Evolutionary conservation across 768 basidiomycete species (phyloP), one percentile per base, ranked within the genome.

Genomic region (Leccinum obscurum): DNA sequence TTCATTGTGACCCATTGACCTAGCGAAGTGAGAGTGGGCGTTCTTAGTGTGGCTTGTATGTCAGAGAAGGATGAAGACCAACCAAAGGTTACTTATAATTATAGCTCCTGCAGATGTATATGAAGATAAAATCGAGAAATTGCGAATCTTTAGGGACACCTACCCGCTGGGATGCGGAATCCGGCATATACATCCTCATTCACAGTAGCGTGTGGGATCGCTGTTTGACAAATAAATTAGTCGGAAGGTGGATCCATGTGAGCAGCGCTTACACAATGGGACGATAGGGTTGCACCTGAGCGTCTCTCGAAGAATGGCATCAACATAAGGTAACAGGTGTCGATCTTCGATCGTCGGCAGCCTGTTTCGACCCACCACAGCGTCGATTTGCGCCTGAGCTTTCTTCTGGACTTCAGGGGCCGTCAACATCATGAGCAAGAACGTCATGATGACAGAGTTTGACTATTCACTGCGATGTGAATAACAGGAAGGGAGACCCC

Each of bases 121-220:
- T 70, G 17, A 60, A 22, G 17, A 32, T 7, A 15, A 11, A 44
- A 11, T 49, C 14, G 48, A 26, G 10, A 13, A 24, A 26, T n/a
- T 35, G 13, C 0, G 4, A 15, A 6, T 22, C 34, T 41, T 44
- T 22, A 44, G 34, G 14, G 11, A 6, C 13, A 26, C 54, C 35
- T 24, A 70, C 68, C 68, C 61, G 78, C 77, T 4, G 86, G 85
- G 52, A 87, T 87, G 8, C 77, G 69, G 57, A 80, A 81, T n/a
- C 79, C 77, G 34, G 73, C 70, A 60, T 80, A 82, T 6, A 75
- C 56, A 34, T 82, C 82, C 35, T 81, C 79, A 24, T 76, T 61
- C 1, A 78, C 77, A 7, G 66, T 55, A 22, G 65, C 56, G 60
- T 75, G 77, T 8, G 76, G 70, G 11, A 76, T 41, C 0, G 70